A percentile compares a stretch with the other conserved stretches of the same genome.
Evolutionary conservation across 768 basidiomycete genomes (phyloP).

Genomic region (Leccinum variicolor): DNA sequence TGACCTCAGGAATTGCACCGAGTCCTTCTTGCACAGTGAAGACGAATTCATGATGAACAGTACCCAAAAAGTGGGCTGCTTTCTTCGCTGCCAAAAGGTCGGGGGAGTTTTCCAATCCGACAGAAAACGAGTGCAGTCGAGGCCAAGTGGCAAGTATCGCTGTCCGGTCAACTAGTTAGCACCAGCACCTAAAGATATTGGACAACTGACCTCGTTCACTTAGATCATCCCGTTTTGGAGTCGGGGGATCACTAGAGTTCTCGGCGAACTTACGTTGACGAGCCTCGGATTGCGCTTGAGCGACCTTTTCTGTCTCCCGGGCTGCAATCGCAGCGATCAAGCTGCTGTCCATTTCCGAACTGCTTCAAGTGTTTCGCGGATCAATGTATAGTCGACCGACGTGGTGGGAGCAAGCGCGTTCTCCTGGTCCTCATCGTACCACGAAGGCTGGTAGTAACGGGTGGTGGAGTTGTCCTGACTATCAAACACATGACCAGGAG

Average conservation of each 20-base stretch:
- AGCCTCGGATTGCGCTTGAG: constrained; percentile 69
- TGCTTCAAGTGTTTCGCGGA: constrained; percentile 86
- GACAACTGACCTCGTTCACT: constrained; percentile 49
- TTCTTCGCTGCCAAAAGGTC: constrained; percentile 95
- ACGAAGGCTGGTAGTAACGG: constrained; percentile 84
- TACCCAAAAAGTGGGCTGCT: constrained; percentile 90
- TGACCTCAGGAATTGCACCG: constrained; percentile 95
- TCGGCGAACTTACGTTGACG: constrained; percentile 59
- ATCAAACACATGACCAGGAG: constrained; percentile 96
- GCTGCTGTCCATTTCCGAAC: constrained; percentile 95
- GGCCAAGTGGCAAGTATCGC: constrained; percentile 88
- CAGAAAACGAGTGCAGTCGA: constrained; percentile 95
- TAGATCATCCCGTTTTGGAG: constrained; percentile 45
- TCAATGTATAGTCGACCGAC: constrained; percentile 57
- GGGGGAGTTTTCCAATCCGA: constrained; percentile 92
- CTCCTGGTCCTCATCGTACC: constrained; percentile 81
- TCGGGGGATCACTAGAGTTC: constrained; percentile 51
- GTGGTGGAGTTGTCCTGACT: constrained; percentile 73
- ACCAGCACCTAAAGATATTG: background rate
- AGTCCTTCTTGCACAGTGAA: constrained; percentile 98
- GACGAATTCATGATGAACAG: constrained; percentile 94
- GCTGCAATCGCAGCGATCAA: constrained; percentile 94
- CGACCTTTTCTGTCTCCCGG: constrained; percentile 90
- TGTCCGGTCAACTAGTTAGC: constrained; percentile 26
- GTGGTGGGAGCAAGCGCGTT: constrained; percentile 53